Evolutionary conservation across 352 stramenopile genomes (phyloP), one percentile per base, ranked within the genome.

Genomic region (Plasmopara muralis): DNA sequence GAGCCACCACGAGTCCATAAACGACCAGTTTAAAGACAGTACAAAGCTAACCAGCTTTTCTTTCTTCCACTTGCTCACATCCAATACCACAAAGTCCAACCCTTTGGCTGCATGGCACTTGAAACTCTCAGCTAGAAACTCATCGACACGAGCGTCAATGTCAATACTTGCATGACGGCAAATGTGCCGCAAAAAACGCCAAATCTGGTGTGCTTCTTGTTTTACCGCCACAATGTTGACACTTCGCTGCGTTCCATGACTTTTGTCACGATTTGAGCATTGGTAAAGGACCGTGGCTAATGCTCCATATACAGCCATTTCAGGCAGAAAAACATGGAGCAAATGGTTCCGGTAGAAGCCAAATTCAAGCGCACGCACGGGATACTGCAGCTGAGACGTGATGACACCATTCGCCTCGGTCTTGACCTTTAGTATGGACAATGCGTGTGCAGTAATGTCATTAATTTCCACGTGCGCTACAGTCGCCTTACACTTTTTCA

Each of bases 291-390:
- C 40, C 40, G 70, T 53, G 47, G 87, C 65, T 20, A 90, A 56
- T 8, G 79, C 77, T 16, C 77, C 74, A 33, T 80, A 53, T 15
- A 90, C 57, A 5, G 82, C 77, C 64, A 89, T 86, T 29, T 95
- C 81, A 1, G 68, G 74, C 6, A 92, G 39, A 31, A 95, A 93
- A 41, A 87, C 58, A 50, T 93, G 78, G 0, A 93, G 59, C 47
- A 94, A 52, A 35, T 93, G 81, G 51, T 95, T 95, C 5, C 85
- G 80, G 57, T 93, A 93, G 52, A 91, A 95, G 5, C 68, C 76
- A 5, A 95, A 50, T 46, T 87, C 75, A 2, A 95, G 60, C 31
- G 83, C 74, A 30, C 75, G 71, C 43, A 74, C 79, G 30, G 81
- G 72, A 41, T 77, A 85, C 43, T 77, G 56, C 9, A 87, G 50